phyloP scores from a whole-genome alignment of 345 rosid species.

The Brassica cretica region DNA sequence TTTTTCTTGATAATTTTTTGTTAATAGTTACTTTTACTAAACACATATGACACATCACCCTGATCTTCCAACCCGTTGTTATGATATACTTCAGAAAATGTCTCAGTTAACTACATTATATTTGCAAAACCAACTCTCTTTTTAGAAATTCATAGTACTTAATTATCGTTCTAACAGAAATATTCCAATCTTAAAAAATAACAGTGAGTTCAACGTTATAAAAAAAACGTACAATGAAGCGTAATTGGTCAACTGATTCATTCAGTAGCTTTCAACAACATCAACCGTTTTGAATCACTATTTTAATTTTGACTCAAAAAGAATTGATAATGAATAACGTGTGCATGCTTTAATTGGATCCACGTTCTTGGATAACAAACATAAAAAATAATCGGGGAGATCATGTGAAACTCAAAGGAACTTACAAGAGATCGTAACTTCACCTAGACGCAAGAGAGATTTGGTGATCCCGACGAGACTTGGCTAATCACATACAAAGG shows the following conservation, averaged over 20 bases:
- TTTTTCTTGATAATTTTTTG: neutral
- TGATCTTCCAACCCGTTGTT: no score
- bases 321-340: slow-evolving; percentile 18
- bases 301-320: neutral
- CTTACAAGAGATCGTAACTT: neutral
- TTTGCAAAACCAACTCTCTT: neutral
- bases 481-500: neutral
- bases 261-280: slow-evolving; percentile 14
- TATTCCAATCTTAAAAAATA: neutral
- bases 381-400: neutral
- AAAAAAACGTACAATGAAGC: no score
- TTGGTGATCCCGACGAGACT: neutral
- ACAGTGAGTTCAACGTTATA: neutral
- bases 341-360: slow-evolving; percentile 8
- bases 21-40: neutral
- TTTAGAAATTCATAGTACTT: neutral
- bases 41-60: neutral
- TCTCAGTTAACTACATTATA: neutral
- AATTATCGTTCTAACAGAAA: neutral
- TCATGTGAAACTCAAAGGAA: neutral
- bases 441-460: neutral
- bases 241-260: slow-evolving; percentile 18
- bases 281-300: slow-evolving; percentile 12
- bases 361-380: neutral
- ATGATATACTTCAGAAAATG: no score